Base-by-base conservation (phyloP, 768 basidiomycete genomes). In the Podaxis sp. region DNA sequence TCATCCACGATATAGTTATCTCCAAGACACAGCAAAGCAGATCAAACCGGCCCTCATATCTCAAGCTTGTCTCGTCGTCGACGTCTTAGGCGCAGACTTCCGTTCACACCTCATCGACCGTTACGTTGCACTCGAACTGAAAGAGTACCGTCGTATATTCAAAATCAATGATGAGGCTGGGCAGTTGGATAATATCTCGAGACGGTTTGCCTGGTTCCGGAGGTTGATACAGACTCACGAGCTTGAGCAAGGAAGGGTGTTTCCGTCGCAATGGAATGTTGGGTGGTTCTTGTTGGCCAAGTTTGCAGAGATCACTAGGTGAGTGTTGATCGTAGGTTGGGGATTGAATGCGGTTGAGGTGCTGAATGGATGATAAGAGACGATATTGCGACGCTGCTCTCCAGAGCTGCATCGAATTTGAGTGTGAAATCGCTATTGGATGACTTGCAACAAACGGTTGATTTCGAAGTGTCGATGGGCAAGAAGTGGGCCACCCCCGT, bases 61-160 rank as follows among this genome's bases (percentile, higher is more conserved):
- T 2, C 92, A 96, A 61, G 96, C 93, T 0, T 96, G 95, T 70
- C 76, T 84, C n/a, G 93, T 93, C 2, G 85, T 94, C 4, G 96
- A 99, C 70, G 89, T 95, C 0, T 79, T 99, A 0, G 96, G 96
- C 1, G 76, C 80, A 4, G 96, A 99, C 63, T 88, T 93, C 63
- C 89, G 92, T 71, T 79, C 73, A 9, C 87, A 91, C 61, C 82
- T 97, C 59, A 81, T 99, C 12, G 93, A 96, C 57, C 89, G 95
- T 57, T 97, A 97, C 69, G 88, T 93, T 22, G 86, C 90, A 9
- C 82, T 96, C 15, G 93, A 97, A 68, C 82, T 99, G 26, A 93
- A 94, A 71, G 97, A 99, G 72, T 99, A 99, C 72, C 88, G 95
- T 11, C 89, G 95, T 22, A 96, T 99, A 71, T 99, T 99, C 77